Percentiles rank a stretch among this genome's conserved stretches.
Conservation (phyloP, 768 basidiomycete genomes). For the Mycena sanguinolenta region DNA sequence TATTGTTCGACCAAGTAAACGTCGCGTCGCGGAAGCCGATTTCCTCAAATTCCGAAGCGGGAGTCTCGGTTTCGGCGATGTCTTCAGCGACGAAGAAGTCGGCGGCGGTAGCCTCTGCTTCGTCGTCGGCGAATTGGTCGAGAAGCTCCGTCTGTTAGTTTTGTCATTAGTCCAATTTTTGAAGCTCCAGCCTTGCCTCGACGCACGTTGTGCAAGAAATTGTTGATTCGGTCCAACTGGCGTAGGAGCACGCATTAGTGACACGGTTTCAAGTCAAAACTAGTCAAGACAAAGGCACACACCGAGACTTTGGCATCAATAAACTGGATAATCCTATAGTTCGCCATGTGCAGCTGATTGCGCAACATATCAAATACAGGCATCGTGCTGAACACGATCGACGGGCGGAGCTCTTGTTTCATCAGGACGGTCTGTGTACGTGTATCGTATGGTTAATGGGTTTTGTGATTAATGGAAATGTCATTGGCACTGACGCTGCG, state of each 20-base stretch:
- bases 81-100: constrained; percentile 46
- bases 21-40: constrained; percentile 68
- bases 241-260: too few species aligned
- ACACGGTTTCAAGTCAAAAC: neutral
- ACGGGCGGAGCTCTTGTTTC: constrained; percentile 56
- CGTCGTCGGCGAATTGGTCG: constrained; percentile 26
- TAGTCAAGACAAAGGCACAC: neutral
- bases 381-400: constrained; percentile 63
- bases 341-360: constrained; percentile 60
- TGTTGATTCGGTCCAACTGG: constrained; percentile 64
- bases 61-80: neutral
- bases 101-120: constrained; percentile 61
- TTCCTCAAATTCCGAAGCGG: constrained; percentile 7
- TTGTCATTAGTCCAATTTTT: neutral
- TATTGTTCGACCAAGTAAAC: constrained; percentile 68
- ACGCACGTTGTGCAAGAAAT: constrained; percentile 57
- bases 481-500: neutral
- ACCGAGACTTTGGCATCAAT: constrained; percentile 69
- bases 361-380: constrained; percentile 75
- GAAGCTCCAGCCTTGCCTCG: neutral
- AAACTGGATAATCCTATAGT: constrained; percentile 44
- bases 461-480: too few species aligned
- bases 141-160: constrained; percentile 34
- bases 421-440: constrained; percentile 55
- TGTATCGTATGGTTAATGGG: neutral